Evolutionary conservation across 1,284 basidiomycete genomes (phyloP).

Genomic region (Trichosporon asahii): DNA sequence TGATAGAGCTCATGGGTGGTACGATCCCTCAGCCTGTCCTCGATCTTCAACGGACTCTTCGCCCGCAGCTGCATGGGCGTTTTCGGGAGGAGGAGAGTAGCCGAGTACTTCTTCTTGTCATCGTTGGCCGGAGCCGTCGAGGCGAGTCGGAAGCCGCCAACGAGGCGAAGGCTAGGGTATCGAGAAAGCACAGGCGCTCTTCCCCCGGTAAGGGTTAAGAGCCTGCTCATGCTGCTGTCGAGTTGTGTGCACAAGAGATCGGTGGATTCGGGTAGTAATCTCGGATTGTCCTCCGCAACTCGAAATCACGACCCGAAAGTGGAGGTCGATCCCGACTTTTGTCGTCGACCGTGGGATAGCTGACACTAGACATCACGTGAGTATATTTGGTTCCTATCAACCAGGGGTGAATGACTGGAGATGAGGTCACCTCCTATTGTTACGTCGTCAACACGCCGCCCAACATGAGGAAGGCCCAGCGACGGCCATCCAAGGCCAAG

Average conservation of each 20-base stretch:
- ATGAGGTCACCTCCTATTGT: slow-evolving; percentile 1
- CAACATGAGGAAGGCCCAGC: not conserved
- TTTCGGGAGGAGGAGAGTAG: slow-evolving; percentile 77
- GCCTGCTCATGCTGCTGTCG: slow-evolving; percentile 16
- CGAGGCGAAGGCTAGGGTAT: not conserved
- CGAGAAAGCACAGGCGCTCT: not conserved
- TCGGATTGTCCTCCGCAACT: not conserved
- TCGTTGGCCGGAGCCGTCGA: slow-evolving; percentile 15
- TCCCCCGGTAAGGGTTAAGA: slow-evolving; percentile 4
- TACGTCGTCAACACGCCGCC: not conserved
- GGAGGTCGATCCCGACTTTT: slow-evolving; percentile 3
- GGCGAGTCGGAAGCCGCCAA: not conserved
- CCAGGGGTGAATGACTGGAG: not conserved
- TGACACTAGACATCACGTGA: not conserved
- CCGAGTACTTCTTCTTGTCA: slow-evolving; percentile 54
- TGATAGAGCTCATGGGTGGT: slow-evolving; percentile 76
- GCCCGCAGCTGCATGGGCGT: slow-evolving; percentile 75
- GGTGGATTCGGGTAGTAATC: not conserved
- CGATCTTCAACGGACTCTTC: slow-evolving; percentile 65
- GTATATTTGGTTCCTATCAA: not conserved
- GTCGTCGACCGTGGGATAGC: not conserved
- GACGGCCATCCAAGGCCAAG: not conserved
- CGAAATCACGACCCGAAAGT: slow-evolving; percentile 8
- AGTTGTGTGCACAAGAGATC: not conserved
- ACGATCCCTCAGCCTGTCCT: slow-evolving; percentile 58